Base-by-base conservation (phyloP, 192 early-diverging fungal genomes). In the Coemansia biformis region DNA sequence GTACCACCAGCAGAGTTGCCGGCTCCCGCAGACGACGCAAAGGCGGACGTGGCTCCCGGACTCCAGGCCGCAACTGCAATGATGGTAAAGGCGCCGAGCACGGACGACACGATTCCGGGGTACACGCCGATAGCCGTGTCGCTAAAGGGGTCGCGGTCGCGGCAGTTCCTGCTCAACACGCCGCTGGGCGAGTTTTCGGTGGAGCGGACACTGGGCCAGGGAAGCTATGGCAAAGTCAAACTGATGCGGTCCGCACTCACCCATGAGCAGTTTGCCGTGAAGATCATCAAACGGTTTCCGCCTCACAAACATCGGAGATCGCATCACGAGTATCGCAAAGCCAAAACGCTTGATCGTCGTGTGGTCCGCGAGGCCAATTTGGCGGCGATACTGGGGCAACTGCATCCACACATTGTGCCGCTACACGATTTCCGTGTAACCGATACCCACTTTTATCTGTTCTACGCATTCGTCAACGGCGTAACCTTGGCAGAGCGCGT, bases 161-260 rank as follows among this genome's bases (percentile, higher is more conserved):
- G 66, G 17, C 68, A 62, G 40, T 66, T 63, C 26, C 53, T 78
- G 30, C 62, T 78, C 2, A 54, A 65, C 46, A 78, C 76, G 24
- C 76, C 76, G 11, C 48, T 78, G 39, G 76, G 76, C 16, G 76
- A 78, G 29, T 78, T 69, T 36, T 61, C 73, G 29, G 46, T 78
- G 0, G 39, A 52, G 19, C 41, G 59, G 0, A 69, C 65, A 3
- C 47, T 78, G 15, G 76, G 76, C 3, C 69, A 72, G 41, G 76
- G 76, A 35, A 73, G 69, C 61, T 78, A 78, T 58, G 76, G 76
- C 46, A 78, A 78, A 38, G 76, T 78, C 44, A 72, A 73, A 46
- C 65, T 78, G 22, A 69, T 73, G 56, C 60, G 65, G 17, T 66
- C 61, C 10, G 59, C 69, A n/a, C 57, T 78, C 36, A 73, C 59